Base-by-base conservation (phyloP, 805 yeast species). In the Barnettozyma siamensis region DNA sequence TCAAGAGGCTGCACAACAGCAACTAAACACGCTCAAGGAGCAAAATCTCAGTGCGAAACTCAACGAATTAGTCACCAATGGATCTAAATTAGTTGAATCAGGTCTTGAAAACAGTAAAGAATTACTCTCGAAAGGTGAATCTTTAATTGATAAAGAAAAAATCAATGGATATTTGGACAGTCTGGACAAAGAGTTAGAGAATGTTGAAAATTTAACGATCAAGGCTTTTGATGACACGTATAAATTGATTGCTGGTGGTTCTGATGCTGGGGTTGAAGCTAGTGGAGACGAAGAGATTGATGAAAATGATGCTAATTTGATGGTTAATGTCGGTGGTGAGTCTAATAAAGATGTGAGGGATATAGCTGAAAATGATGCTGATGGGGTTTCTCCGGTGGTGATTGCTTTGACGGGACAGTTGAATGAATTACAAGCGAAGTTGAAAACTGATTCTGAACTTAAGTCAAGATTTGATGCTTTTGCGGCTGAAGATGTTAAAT, bases 121-220 rank as follows among this genome's bases (percentile, higher is more conserved):
- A 9, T 21, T 21, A 21, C 24, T 21, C 9, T 6, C 24, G 9
- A 21, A 21, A 21, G 24, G 24, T 6, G 24, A 59, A 6, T 58
- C 57, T 27, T 40, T 67, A 15, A 48, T 38, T 10, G 57, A 60
- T 36, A 45, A 51, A 6, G 45, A 44, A 38, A 52, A 67, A 47
- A 80, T 88, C 7, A 87, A 83, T 50, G 71, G 70, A 35, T 76
- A 74, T 38, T 66, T 88, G 37, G 89, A 86, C 47, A 73, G 76
- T 7, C 69, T 89, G 45, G 97, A 88, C 59, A 64, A 75, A 48
- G 81, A 79, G 50, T 67, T 89, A 35, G 95, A 85, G 50, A 68
- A 69, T 40, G 79, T 87, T 7, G 96, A 89, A 58, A 74, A 72
- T 38, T 62, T 71, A 26, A 89, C 95, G 0, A 75, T 81, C 1